Percentiles rank a stretch among this genome's conserved stretches.
Conservation (phyloP, 169 alveolate genomes). For the Eimeria zaria region DNA sequence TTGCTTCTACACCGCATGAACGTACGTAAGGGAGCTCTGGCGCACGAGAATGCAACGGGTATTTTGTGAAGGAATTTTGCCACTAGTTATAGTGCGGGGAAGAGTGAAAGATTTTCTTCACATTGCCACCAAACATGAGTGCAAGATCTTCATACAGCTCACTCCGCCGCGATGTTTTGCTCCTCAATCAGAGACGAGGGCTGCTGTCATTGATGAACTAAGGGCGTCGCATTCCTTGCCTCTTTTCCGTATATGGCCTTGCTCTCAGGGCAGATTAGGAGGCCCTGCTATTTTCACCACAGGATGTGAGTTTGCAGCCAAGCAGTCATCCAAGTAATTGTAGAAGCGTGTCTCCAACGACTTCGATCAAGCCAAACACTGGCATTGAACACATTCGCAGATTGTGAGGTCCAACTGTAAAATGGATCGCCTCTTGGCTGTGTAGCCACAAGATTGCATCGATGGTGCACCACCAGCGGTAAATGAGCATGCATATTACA, state of each 20-base stretch:
- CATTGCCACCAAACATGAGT: not conserved
- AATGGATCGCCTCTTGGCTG: not conserved
- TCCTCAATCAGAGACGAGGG: not conserved
- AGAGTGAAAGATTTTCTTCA: not conserved
- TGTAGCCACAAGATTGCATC: not conserved
- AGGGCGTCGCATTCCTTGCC: not conserved
- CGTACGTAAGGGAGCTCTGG: not conserved
- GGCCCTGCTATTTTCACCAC: not conserved
- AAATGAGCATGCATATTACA: not conserved
- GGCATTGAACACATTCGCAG: not conserved
- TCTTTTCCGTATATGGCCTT: not conserved
- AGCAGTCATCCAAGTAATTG: not conserved
- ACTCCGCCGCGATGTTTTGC: not conserved
- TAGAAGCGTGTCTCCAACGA: not conserved
- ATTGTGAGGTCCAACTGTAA: not conserved
- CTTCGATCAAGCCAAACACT: not conserved
- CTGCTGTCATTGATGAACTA: not conserved
- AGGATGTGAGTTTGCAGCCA: conserved; percentile 3
- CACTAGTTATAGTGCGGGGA: not conserved
- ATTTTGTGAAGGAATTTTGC: too few species aligned
- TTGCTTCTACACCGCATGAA: not conserved
- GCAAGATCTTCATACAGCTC: not conserved
- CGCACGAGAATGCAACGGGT: not conserved
- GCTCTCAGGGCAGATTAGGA: not conserved
- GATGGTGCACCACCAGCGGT: not conserved